These are phyloP conservation scores for Graphiopsis chlorocephala DNA, from an alignment of 2,329 filamentous ascomycete genomes.

Conservation along the genomic window DNA sequence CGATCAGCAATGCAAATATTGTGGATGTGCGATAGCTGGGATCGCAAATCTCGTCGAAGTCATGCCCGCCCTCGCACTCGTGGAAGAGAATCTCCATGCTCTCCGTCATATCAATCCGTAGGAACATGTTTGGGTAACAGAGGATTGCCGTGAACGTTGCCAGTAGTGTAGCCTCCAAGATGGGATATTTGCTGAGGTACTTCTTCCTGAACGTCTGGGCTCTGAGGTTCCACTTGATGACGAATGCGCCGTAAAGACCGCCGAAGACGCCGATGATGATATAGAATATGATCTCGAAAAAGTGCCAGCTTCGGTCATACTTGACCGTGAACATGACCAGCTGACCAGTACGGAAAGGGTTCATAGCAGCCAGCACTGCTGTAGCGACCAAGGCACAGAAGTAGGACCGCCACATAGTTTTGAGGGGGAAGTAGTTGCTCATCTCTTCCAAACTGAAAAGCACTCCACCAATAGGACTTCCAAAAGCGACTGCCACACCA, in stretches of 20 bases:
- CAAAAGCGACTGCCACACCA: conserved; percentile 93
- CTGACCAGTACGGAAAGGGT: conserved; percentile 93
- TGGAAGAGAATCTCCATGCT: conserved; percentile 98
- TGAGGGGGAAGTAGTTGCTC: conserved; percentile 92
- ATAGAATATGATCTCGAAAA: conserved; percentile 93
- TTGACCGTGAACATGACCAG: conserved; percentile 98
- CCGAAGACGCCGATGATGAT: conserved; percentile 88
- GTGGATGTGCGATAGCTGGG: conserved; percentile 63
- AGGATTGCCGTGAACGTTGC: conserved; percentile 81
- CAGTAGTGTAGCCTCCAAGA: conserved; percentile 81
- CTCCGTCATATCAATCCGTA: conserved; percentile 97
- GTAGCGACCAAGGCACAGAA: conserved; percentile 96
- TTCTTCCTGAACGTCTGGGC: conserved; percentile 92
- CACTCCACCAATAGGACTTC: conserved; percentile 94
- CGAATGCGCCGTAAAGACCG: conserved; percentile 90
- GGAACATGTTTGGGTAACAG: conserved; percentile 95
- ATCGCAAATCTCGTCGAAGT: conserved; percentile 88
- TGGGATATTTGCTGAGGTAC: conserved; percentile 78
- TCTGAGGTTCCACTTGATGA: conserved; percentile 95
- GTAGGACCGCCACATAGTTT: conserved; percentile 97
- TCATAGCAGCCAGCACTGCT: conserved; percentile 89
- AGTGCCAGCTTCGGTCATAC: conserved; percentile 96
- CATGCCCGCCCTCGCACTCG: conserved; percentile 85
- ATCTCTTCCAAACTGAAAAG: conserved; percentile 97
- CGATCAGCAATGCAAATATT: conserved; percentile 71